These are phyloP conservation scores for Zarea fungicola DNA, from an alignment of 2,329 filamentous ascomycete species.

Conservation along the genomic window DNA sequence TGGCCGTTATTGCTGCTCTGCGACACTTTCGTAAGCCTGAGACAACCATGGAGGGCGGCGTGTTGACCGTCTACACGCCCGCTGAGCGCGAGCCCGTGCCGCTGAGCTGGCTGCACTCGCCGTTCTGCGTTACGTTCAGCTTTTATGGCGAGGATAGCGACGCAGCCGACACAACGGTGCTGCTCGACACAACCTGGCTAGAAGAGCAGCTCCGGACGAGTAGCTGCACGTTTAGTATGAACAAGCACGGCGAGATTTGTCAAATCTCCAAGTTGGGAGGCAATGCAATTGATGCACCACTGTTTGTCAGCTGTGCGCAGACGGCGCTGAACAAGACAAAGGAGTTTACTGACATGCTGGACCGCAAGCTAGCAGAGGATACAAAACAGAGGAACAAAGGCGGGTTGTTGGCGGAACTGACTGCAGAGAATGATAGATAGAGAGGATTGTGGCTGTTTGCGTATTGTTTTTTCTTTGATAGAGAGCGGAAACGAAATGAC, in stretches of 20 bases:
- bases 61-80: constrained; percentile 75
- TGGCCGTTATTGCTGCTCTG: constrained; percentile 81
- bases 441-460: too few species aligned
- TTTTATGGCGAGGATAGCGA: constrained; percentile 72
- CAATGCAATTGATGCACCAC: constrained; percentile 70
- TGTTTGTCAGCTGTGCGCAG: constrained; percentile 69
- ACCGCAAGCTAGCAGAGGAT: constrained; percentile 70
- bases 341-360: constrained; percentile 69
- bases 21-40: constrained; percentile 90
- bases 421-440: constrained; percentile 79
- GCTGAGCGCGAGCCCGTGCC: constrained; percentile 87
- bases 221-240: constrained; percentile 77
- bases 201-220: constrained; percentile 74
- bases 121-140: constrained; percentile 85
- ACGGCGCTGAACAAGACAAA: constrained; percentile 74
- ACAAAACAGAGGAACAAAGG: constrained; percentile 71
- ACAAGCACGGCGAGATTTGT: constrained; percentile 84
- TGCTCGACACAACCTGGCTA: constrained; percentile 66
- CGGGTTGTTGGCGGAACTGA: constrained; percentile 69
- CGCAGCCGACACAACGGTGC: constrained; percentile 31
- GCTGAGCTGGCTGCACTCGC: constrained; percentile 85
- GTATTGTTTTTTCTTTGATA: background rate
- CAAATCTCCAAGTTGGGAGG: constrained; percentile 90
- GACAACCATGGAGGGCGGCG: constrained; percentile 77
- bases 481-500: background rate